phyloP scores from a whole-genome alignment of 2,329 filamentous ascomycete genomes.

The Stachybotrys chartarum region DNA sequence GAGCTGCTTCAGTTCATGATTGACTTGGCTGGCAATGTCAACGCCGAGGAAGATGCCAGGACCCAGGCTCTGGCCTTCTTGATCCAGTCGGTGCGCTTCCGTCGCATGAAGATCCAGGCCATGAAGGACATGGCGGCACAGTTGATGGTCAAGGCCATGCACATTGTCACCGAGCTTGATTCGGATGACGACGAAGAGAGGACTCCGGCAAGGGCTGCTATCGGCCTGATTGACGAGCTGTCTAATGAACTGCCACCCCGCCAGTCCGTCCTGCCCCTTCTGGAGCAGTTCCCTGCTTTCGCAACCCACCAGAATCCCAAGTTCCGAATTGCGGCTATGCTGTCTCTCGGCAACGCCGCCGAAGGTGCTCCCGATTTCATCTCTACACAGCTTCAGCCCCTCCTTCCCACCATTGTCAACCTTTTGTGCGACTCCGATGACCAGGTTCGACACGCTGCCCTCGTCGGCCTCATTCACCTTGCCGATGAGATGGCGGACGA shows the following conservation, averaged over 20 bases:
- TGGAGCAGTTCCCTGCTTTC: slow-evolving; percentile 79
- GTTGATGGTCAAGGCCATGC: slow-evolving; percentile 79
- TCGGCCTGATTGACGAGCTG: slow-evolving; percentile 83
- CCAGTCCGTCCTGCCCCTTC: slow-evolving; percentile 87
- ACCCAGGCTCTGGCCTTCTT: slow-evolving; percentile 90
- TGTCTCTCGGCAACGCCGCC: slow-evolving; percentile 87
- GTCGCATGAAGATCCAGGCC: slow-evolving; percentile 91
- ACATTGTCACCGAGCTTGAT: slow-evolving; percentile 85
- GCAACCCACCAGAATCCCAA: slow-evolving; percentile 68
- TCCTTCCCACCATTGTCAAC: slow-evolving; percentile 78
- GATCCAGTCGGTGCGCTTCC: slow-evolving; percentile 84
- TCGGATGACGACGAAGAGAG: slow-evolving; percentile 67
- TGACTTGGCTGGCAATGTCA: slow-evolving; percentile 68
- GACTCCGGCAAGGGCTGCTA: slow-evolving; percentile 76
- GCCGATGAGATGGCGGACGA: slow-evolving; percentile 92
- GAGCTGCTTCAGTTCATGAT: slow-evolving; percentile 94
- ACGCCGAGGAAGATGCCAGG: slow-evolving; percentile 76
- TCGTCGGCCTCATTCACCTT: slow-evolving; percentile 81
- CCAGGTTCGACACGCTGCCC: slow-evolving; percentile 77
- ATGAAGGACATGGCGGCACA: slow-evolving; percentile 77
- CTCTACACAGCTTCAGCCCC: slow-evolving; percentile 78
- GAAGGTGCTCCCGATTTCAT: slow-evolving; percentile 98
- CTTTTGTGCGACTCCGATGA: slow-evolving; percentile 79
- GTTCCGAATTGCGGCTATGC: slow-evolving; percentile 81
- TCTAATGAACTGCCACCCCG: slow-evolving; percentile 83